A percentile compares a stretch with the other conserved stretches of the same genome.
Conservation (phyloP, 176 grass and related monocot species). For the Raddia guianensis region DNA sequence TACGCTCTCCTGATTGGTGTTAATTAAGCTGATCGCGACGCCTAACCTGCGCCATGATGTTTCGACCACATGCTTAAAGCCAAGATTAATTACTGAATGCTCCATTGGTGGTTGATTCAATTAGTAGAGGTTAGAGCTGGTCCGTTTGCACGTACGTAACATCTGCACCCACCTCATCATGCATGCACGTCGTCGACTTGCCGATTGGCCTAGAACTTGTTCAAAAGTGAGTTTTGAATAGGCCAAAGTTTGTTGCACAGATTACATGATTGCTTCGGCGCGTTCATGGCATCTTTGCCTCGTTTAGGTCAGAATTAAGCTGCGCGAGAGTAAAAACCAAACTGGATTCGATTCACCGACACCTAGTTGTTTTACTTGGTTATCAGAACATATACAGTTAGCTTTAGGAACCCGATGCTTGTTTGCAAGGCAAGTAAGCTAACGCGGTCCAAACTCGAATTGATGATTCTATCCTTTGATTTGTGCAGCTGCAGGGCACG, state of each 20-base stretch:
- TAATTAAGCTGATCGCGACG: background rate
- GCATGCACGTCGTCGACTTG: background rate
- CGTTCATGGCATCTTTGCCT: background rate
- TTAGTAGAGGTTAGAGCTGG: background rate
- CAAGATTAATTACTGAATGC: background rate
- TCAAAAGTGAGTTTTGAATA: background rate
- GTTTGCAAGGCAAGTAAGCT: background rate
- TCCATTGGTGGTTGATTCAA: background rate
- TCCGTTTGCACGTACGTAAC: background rate
- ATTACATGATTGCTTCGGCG: background rate
- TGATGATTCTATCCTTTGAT: background rate
- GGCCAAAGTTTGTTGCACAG: background rate
- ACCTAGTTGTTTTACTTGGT: background rate
- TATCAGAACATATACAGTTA: background rate
- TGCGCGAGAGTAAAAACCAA: background rate
- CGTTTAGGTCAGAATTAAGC: background rate
- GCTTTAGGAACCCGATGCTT: conserved; percentile 3
- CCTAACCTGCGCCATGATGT: background rate
- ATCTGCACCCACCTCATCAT: background rate
- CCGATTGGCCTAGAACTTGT: background rate
- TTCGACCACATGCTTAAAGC: background rate
- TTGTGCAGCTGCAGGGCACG: background rate
- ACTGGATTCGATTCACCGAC: background rate
- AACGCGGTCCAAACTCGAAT: background rate
- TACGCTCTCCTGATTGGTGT: background rate